Evolutionary conservation across 768 basidiomycete species (phyloP), one percentile per base, ranked within the genome.

Genomic region (Tubosaeta sp.): DNA sequence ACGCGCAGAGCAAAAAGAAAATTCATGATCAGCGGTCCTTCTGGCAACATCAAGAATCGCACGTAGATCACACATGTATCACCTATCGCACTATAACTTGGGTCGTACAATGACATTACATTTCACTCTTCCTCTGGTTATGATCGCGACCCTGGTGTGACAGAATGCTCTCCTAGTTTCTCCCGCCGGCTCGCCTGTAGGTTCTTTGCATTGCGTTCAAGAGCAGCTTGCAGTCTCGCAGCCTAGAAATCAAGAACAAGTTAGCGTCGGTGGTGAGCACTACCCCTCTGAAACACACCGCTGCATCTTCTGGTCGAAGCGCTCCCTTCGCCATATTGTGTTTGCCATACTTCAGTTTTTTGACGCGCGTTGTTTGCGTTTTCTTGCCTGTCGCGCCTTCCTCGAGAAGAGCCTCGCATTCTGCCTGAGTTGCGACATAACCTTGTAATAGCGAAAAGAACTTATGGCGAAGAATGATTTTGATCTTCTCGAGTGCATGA

Each of bases 281-380:
- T 13, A 39, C 21, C 19, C 9, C 18, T 22, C 4, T 53, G 55
- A 35, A 36, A 73, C 83, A 21, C 67, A 89, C 89, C 45, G 89
- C 87, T 46, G 85, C 87, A 66, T 92, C 90, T 66, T 92, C 90
- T 1, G 86, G 86, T 45, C 86, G 76, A 56, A 89, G 66, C 1
- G 88, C 87, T 3, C 88, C 89, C 68, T 92, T 91, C 3, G 90
- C 90, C 87, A 90, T 90, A 62, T 91, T 92, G 58, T 90, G 87
- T 59, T 87, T 90, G 5, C 87, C 83, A 22, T 79, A 74, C 53
- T 82, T 76, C 13, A 82, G 69, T 56, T 78, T 80, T 49, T 83
- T 78, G 47, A 67, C 73, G 44, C 80, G 67, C 6, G 71, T 66
- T 55, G 63, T 73, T 58, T 62, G 72, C 38, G 58, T 70, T 31